Evolutionary conservation across 371 early-diverging fungal genomes (phyloP).

Genomic region (Rhizomucor miehei): DNA sequence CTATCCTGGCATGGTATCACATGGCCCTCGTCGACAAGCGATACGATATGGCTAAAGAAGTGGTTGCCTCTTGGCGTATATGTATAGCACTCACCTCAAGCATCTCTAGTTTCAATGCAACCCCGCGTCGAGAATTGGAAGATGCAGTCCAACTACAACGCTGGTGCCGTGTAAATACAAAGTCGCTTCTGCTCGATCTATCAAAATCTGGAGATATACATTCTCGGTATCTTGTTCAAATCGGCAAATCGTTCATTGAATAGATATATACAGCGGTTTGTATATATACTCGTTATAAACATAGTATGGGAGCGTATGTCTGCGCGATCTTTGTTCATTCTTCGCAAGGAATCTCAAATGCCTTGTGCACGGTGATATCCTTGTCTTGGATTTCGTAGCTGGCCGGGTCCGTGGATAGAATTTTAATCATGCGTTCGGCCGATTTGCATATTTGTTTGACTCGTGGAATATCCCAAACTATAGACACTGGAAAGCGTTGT

Average conservation of each 20-base stretch:
- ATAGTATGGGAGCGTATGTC: too few relatives aligned
- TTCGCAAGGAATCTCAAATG: slow-evolving; percentile 5
- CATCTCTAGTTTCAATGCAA: slow-evolving; percentile 16
- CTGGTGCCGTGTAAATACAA: slow-evolving; percentile 33
- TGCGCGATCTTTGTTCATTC: not conserved
- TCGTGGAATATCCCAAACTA: slow-evolving; percentile 29
- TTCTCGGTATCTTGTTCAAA: slow-evolving; percentile 29
- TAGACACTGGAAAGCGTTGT: slow-evolving; percentile 8
- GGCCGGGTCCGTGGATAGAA: slow-evolving; percentile 8
- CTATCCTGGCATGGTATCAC: slow-evolving; percentile 49
- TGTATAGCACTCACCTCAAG: slow-evolving; percentile 38
- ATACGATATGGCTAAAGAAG: slow-evolving; percentile 44
- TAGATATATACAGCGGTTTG: not conserved
- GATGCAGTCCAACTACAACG: slow-evolving; percentile 32
- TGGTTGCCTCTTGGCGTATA: slow-evolving; percentile 46
- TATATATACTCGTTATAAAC: not conserved
- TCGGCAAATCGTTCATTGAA: slow-evolving; percentile 22
- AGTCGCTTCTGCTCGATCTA: slow-evolving; percentile 17
- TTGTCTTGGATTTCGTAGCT: slow-evolving; percentile 12
- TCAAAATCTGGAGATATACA: slow-evolving; percentile 24
- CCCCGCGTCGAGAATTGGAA: slow-evolving; percentile 33
- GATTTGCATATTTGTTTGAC: slow-evolving; percentile 32
- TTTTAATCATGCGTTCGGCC: slow-evolving; percentile 7
- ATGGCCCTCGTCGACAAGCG: slow-evolving; percentile 48
- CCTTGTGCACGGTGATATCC: slow-evolving; percentile 8